phyloP scores from a whole-genome alignment of 2,329 filamentous ascomycete genomes.

The Hypoxylon sp. region DNA sequence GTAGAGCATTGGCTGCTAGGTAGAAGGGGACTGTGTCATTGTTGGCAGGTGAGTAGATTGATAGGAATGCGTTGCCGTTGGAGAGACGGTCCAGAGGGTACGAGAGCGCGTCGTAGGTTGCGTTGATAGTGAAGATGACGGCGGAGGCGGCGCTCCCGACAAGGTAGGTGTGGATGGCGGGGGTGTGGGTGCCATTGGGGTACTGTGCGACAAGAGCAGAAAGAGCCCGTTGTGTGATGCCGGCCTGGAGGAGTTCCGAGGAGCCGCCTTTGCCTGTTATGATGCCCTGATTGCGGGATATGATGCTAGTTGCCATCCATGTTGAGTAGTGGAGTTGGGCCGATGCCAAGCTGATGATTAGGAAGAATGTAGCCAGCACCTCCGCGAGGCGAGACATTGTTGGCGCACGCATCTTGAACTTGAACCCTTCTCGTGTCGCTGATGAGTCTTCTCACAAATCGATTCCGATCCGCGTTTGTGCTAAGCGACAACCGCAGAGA shows the following conservation, averaged over 20 bases:
- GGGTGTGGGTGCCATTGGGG: slow-evolving; percentile 31
- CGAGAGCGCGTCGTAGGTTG: slow-evolving; percentile 48
- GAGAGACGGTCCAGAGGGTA: slow-evolving; percentile 55
- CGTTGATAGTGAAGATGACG: slow-evolving; percentile 50
- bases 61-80: slow-evolving; percentile 52
- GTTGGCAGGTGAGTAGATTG: slow-evolving; percentile 31
- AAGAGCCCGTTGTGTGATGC: slow-evolving; percentile 55
- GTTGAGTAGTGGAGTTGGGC: slow-evolving; percentile 41
- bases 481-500: slow-evolving; percentile 15
- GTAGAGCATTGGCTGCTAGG: slow-evolving; percentile 46
- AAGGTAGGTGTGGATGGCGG: slow-evolving; percentile 47
- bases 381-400: slow-evolving; percentile 32
- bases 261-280: slow-evolving; percentile 52
- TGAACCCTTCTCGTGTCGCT: slow-evolving; percentile 8
- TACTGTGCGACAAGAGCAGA: slow-evolving; percentile 50
- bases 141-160: slow-evolving; percentile 49
- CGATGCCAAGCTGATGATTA: slow-evolving; percentile 27
- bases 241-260: slow-evolving; percentile 54
- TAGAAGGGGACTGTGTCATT: slow-evolving; percentile 25
- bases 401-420: slow-evolving; percentile 40
- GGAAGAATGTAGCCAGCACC: slow-evolving; percentile 32
- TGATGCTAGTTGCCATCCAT: slow-evolving; percentile 55
- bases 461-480: slow-evolving; percentile 9
- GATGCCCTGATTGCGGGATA: slow-evolving; percentile 54
- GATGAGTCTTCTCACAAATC: slow-evolving; percentile 10